These are phyloP conservation scores for Hanseniaspora uvarum DNA, from an alignment of 1,139 yeast genomes.

Conservation along the genomic window DNA sequence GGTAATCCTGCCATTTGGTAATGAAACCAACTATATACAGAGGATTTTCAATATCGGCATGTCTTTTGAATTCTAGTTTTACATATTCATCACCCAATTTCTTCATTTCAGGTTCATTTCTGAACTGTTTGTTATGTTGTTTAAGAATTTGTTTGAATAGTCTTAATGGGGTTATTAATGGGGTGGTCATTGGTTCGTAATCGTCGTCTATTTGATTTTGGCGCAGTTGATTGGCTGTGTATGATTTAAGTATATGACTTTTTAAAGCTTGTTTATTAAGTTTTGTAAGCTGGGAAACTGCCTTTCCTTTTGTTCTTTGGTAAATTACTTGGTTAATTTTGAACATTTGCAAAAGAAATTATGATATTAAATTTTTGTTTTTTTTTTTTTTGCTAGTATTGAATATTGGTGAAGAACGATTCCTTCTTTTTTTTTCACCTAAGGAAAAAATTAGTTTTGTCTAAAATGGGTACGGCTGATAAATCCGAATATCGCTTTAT, in stretches of 20 bases:
- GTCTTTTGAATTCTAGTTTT: slow-evolving; percentile 81
- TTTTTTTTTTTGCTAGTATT: background rate
- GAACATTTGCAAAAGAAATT: background rate
- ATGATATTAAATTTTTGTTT: background rate
- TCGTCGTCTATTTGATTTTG: slow-evolving; percentile 30
- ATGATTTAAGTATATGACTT: background rate
- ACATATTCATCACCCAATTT: slow-evolving; percentile 84
- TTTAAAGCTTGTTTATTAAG: background rate
- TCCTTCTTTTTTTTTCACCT: too few relatives aligned
- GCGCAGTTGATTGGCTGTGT: background rate
- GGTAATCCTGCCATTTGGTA: slow-evolving; percentile 89
- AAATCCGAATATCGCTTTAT: slow-evolving; percentile 8
- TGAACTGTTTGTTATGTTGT: slow-evolving; percentile 43
- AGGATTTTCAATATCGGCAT: slow-evolving; percentile 72
- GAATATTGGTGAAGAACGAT: too few relatives aligned
- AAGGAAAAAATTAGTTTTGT: background rate
- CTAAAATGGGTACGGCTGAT: background rate
- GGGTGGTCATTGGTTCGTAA: slow-evolving; percentile 34
- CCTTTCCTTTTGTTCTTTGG: background rate
- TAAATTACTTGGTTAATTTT: background rate
- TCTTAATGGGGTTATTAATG: slow-evolving; percentile 69
- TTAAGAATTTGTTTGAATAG: slow-evolving; percentile 69
- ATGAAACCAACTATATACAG: slow-evolving; percentile 86
- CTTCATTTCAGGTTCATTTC: slow-evolving; percentile 54
- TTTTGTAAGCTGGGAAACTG: background rate